phyloP scores from a whole-genome alignment of 768 basidiomycete species.

The Filobasidium wieringae region DNA sequence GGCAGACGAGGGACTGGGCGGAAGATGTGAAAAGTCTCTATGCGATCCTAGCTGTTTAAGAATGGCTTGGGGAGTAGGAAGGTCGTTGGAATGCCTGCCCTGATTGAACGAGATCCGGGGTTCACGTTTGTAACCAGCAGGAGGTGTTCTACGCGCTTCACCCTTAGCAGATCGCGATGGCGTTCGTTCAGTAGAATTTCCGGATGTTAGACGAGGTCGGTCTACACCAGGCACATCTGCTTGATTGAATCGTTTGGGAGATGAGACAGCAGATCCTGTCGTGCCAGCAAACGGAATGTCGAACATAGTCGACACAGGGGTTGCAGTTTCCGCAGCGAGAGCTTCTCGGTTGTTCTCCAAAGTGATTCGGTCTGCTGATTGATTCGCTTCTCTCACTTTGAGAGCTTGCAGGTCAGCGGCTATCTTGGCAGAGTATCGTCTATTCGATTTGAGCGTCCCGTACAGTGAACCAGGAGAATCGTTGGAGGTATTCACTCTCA shows the following conservation, averaged over 20 bases:
- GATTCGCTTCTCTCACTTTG: neutral
- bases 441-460: too few relatives aligned
- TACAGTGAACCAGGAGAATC: neutral
- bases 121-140: neutral
- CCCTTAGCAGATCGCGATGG: constrained; percentile 1
- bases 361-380: neutral
- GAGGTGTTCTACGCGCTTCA: constrained; percentile 4
- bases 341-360: too few relatives aligned
- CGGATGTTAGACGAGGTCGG: constrained; percentile 9
- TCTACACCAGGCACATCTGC: neutral
- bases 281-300: neutral
- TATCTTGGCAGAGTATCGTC: neutral
- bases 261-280: neutral
- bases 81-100: neutral
- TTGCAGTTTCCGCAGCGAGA: neutral
- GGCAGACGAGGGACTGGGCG: constrained; percentile 80
- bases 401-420: neutral
- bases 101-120: neutral
- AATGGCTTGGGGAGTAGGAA: constrained; percentile 45
- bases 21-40: constrained; percentile 71
- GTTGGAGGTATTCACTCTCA: too few relatives aligned
- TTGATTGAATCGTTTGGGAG: neutral
- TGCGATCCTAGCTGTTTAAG: constrained; percentile 50
- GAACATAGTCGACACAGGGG: neutral
- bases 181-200: neutral